These are phyloP conservation scores for Angomonas ambiguus DNA, from an alignment of 208 protist species.

Conservation along the genomic window DNA sequence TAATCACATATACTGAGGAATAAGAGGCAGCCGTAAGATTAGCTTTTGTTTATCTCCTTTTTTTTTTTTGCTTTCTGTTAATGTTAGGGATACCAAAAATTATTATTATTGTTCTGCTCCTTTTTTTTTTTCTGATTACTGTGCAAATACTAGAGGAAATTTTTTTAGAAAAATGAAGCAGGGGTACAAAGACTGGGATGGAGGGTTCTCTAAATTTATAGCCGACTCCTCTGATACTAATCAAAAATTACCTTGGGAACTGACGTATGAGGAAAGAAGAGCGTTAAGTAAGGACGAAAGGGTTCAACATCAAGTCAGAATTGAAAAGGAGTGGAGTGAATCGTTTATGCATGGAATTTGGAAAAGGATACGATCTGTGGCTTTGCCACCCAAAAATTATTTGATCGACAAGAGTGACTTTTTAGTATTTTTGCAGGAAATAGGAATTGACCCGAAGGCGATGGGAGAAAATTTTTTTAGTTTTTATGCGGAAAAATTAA, in stretches of 20 bases:
- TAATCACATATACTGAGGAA: no score
- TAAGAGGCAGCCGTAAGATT: no score
- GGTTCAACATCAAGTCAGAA: constrained; percentile 30
- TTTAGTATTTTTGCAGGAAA: constrained; percentile 23
- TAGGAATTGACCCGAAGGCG: constrained; percentile 30
- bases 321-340: constrained; percentile 38
- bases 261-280: constrained; percentile 37
- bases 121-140: neutral
- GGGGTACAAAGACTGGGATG: neutral
- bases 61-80: no score
- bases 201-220: neutral
- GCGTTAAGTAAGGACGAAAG: constrained; percentile 25
- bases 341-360: constrained; percentile 38
- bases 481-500: constrained; percentile 16
- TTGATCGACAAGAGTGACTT: constrained; percentile 22
- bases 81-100: neutral
- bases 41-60: no score
- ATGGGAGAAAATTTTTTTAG: constrained; percentile 16
- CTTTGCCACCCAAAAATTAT: constrained; percentile 36
- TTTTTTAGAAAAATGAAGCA: neutral
- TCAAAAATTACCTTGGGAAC: constrained; percentile 18
- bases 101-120: neutral
- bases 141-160: neutral
- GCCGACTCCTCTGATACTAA: neutral
- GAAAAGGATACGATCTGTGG: constrained; percentile 28